Conservation (phyloP, 1,139 yeast species). For the Scheffersomyces insectosa region DNA sequence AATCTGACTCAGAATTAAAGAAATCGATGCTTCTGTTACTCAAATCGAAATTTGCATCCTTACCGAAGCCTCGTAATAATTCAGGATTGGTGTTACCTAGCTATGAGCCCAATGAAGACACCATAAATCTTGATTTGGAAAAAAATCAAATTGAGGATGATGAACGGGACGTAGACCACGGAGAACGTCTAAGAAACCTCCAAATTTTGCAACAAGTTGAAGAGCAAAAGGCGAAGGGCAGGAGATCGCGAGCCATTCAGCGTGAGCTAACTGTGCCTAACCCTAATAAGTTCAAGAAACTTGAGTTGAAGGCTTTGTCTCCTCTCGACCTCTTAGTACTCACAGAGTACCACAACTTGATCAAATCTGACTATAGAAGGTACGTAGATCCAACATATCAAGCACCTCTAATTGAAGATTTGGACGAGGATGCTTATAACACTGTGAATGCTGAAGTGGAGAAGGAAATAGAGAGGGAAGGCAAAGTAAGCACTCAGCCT, state of each 20-base stretch:
- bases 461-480: conserved; percentile 16
- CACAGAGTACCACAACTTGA: conserved; percentile 36
- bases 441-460: conserved; percentile 31
- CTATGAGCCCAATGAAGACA: conserved; percentile 24
- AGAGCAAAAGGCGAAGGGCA: conserved; percentile 27
- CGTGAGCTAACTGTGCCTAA: conserved; percentile 52
- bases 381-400: conserved; percentile 21
- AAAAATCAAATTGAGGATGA: background rate
- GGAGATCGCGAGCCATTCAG: conserved; percentile 54
- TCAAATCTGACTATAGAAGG: conserved; percentile 51
- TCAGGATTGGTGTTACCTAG: conserved; percentile 27
- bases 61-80: conserved; percentile 32
- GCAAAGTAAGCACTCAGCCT: conserved; percentile 2
- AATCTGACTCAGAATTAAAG: conserved; percentile 14
- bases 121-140: conserved; percentile 13
- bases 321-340: conserved; percentile 24
- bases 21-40: conserved; percentile 33
- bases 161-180: conserved; percentile 14
- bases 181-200: conserved; percentile 24
- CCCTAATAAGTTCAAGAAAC: conserved; percentile 16
- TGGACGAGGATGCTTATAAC: conserved; percentile 37
- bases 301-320: conserved; percentile 10
- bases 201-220: conserved; percentile 28
- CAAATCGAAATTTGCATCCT: conserved; percentile 15
- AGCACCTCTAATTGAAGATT: conserved; percentile 32